phyloP scores from a whole-genome alignment of 345 rosid genomes.

The Schrenkiella parvula region DNA sequence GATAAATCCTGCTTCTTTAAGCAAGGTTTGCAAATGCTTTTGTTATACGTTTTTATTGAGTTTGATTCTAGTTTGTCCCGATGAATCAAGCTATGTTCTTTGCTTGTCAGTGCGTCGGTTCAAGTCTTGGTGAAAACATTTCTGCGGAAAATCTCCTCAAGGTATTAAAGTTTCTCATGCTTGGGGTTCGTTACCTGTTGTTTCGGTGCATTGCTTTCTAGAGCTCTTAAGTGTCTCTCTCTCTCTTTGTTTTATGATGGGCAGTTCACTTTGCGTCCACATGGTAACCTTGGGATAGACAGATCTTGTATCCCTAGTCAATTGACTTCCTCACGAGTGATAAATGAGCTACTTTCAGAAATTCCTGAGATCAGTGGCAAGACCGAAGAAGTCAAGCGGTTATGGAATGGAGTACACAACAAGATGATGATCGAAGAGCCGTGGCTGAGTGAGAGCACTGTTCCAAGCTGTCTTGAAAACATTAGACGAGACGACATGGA shows the following conservation, averaged over 20 bases:
- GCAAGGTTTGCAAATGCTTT: constrained; percentile 50
- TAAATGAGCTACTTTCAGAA: constrained; percentile 59
- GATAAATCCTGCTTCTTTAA: constrained; percentile 23
- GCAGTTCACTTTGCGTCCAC: constrained; percentile 95
- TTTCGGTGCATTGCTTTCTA: neutral
- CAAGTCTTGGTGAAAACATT: constrained; percentile 38
- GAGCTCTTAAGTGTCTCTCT: constrained; percentile 12
- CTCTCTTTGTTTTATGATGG: constrained; percentile 15
- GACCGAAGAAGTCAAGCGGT: constrained; percentile 46
- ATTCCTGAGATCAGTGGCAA: constrained; percentile 73
- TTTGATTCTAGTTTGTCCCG: neutral
- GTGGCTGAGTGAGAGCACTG: constrained; percentile 58
- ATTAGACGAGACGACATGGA: constrained; percentile 85
- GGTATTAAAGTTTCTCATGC: constrained; percentile 42
- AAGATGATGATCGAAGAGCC: constrained; percentile 65
- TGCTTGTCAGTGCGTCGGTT: constrained; percentile 41
- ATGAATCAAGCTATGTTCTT: constrained; percentile 1
- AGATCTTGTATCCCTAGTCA: constrained; percentile 64
- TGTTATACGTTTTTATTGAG: neutral
- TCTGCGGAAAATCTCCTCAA: constrained; percentile 95
- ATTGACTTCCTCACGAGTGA: constrained; percentile 44
- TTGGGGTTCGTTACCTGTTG: neutral
- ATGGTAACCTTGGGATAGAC: constrained; percentile 83
- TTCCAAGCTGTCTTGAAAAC: constrained; percentile 78
- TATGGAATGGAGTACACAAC: constrained; percentile 49